Evolutionary conservation across 495 filamentous ascomycete species (phyloP).

Genomic region (Neurospora sp.): DNA sequence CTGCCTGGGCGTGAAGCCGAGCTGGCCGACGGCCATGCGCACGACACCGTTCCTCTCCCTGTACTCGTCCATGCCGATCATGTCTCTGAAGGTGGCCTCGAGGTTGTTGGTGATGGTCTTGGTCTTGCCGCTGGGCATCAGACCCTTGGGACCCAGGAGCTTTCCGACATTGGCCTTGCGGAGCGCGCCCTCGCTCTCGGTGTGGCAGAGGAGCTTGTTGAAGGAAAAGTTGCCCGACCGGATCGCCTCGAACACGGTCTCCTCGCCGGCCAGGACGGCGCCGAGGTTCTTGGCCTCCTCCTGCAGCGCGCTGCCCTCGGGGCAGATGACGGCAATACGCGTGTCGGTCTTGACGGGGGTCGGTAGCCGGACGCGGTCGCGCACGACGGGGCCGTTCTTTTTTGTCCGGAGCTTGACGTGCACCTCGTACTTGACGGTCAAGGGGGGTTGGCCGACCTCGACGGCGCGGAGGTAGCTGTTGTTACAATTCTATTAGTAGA

Average conservation of each 20-base stretch:
- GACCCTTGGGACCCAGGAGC: slow-evolving; percentile 74
- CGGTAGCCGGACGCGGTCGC: slow-evolving; percentile 78
- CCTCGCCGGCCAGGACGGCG: slow-evolving; percentile 72
- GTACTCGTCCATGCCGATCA: slow-evolving; percentile 79
- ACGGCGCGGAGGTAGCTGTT: slow-evolving; percentile 77
- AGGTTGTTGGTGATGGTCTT: slow-evolving; percentile 82
- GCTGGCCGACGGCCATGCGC: slow-evolving; percentile 77
- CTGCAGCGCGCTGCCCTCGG: slow-evolving; percentile 58
- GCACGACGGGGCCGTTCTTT: slow-evolving; percentile 76
- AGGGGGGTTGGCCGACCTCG: slow-evolving; percentile 75
- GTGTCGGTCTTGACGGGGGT: slow-evolving; percentile 80
- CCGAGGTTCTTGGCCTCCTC: slow-evolving; percentile 64
- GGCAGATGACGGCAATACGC: slow-evolving; percentile 79
- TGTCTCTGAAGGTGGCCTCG: slow-evolving; percentile 54
- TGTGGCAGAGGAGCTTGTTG: slow-evolving; percentile 80
- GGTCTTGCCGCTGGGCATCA: slow-evolving; percentile 85
- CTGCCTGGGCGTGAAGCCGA: slow-evolving; percentile 82
- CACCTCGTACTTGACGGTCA: slow-evolving; percentile 75
- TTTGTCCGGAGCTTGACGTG: slow-evolving; percentile 65
- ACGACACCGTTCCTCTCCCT: slow-evolving; percentile 78
- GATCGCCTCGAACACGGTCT: slow-evolving; percentile 72
- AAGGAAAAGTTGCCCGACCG: slow-evolving; percentile 69
- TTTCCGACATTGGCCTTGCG: slow-evolving; percentile 69
- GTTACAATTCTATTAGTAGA: too few species aligned
- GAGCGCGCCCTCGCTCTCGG: slow-evolving; percentile 57